Evolutionary conservation across 257 asterid genomes (phyloP).

Genomic region (Echium plantagineum): DNA sequence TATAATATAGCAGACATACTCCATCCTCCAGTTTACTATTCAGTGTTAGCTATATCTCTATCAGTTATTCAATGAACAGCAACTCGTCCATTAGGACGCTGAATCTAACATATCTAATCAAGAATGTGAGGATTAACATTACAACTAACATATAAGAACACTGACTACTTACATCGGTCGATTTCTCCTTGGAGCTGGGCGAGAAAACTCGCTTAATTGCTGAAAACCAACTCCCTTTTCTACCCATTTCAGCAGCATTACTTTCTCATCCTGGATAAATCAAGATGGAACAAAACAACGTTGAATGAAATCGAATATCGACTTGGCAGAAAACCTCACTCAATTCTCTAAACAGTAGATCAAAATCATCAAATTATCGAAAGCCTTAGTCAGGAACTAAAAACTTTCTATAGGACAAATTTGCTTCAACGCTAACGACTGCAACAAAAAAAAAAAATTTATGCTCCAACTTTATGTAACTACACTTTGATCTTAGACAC

Average conservation of each 20-base stretch:
- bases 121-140: neutral
- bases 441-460: too few species aligned
- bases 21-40: neutral
- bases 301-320: neutral
- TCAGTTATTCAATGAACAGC: neutral
- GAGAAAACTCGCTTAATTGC: constrained; percentile 79
- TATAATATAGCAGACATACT: neutral
- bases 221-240: constrained; percentile 95
- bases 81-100: neutral
- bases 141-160: neutral
- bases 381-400: too few species aligned
- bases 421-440: too few species aligned
- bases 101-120: too few species aligned
- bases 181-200: constrained; percentile 60
- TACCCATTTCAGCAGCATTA: constrained; percentile 89
- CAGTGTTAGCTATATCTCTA: neutral
- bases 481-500: too few species aligned
- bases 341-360: neutral
- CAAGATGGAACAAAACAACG: constrained; percentile 6
- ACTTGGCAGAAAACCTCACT: neutral
- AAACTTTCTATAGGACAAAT: too few species aligned
- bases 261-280: constrained; percentile 37
- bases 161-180: constrained; percentile 36
- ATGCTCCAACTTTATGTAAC: too few species aligned
- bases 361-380: too few species aligned